Conservation (phyloP, 495 filamentous ascomycete species). For the Xylaria scruposa region DNA sequence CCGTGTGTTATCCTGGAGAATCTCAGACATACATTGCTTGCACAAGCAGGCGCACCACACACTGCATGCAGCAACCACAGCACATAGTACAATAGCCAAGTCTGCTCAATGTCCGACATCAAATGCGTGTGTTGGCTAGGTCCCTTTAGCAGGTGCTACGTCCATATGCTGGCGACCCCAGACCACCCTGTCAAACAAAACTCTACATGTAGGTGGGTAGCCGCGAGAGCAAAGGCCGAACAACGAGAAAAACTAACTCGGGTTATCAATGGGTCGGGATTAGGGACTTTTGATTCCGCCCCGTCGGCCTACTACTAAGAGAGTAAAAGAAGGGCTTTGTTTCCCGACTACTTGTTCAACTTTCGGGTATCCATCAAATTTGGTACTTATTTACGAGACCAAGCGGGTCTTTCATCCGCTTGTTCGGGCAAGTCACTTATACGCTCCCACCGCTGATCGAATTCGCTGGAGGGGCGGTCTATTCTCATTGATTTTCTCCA, state of each 20-base stretch:
- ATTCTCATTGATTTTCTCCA: not conserved
- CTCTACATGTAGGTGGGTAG: constrained; percentile 5
- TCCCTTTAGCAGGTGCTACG: not conserved
- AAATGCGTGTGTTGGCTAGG: not conserved
- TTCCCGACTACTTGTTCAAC: not conserved
- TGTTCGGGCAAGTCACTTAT: not conserved
- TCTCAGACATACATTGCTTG: not conserved
- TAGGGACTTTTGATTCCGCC: not conserved
- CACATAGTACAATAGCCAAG: no score
- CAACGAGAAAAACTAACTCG: not conserved
- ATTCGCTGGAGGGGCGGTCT: not conserved
- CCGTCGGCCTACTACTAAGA: not conserved
- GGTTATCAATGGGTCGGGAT: not conserved
- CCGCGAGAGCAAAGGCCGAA: constrained; percentile 6
- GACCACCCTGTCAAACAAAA: not conserved
- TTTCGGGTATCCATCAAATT: not conserved
- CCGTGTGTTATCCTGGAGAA: not conserved
- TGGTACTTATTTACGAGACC: not conserved
- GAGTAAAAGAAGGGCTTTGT: not conserved
- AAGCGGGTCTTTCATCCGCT: not conserved
- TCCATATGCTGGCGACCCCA: not conserved
- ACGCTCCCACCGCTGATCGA: constrained; percentile 3
- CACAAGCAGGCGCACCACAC: not conserved
- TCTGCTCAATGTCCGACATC: not conserved
- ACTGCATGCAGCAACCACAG: not conserved